Base-by-base conservation (phyloP, 1,139 yeast genomes). In the Pichia sp. region DNA sequence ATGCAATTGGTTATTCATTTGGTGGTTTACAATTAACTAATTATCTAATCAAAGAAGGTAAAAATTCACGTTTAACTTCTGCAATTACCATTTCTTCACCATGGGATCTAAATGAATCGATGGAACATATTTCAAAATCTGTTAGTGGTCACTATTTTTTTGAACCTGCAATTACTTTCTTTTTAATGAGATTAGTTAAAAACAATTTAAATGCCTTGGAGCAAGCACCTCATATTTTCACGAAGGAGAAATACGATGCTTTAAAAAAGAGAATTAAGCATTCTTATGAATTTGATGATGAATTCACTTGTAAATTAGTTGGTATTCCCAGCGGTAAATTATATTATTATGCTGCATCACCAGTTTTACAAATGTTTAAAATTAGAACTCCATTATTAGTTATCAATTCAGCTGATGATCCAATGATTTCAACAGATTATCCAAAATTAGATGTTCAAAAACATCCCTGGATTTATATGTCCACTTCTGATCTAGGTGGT, bases 1-100 rank as follows among this genome's bases (percentile, higher is more conserved):
- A 80, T 63, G 76, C 82, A 1, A 82, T 80, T n/a, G 97, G 97
- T 0, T 86, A 82, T 63, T 87, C 96, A 1, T 84, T 90, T 56
- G 97, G 97, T 32, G 94, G 89, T 1, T 76, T 85, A 1, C 73
- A 88, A 52, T 68, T 88, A 47, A 76, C 87, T 30, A 89, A 89
- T 63, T 89, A 84, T 62, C 66, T 89, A 36, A 96, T 95, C 32
- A 81, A 79, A 58, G 85, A 83, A 58, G 81, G 79, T 34, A 75
- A 69, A 3, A 67, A 71, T 27, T 64, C 77, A 12, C 69, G 73
- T 40, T 66, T 89, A 44, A 73, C 77, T 39, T 88, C 88, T 12
- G 89, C 94, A 3, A 72, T 79, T 32, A 66, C 82, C 9, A 73
- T 88, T 43, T 84, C 88, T 13, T 76, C 83, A 52, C 96, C 97